These are phyloP conservation scores for Tetramitus jugosus DNA, from an alignment of 208 protist species.

Conservation along the genomic window DNA sequence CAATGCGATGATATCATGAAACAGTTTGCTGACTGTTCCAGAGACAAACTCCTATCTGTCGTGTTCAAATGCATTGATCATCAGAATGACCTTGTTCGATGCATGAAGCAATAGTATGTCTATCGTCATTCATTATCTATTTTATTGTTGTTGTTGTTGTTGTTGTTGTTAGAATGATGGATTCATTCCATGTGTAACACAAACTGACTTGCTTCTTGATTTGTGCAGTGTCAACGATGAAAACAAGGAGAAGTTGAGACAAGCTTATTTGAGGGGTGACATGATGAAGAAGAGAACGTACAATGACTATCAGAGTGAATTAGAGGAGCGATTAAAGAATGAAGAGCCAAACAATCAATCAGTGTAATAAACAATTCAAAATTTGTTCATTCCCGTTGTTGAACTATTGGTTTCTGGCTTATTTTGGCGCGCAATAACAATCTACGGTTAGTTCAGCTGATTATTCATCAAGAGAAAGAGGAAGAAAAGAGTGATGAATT, in stretches of 20 bases:
- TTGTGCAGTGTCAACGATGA: neutral
- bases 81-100: neutral
- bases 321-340: neutral
- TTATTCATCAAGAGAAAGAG: too few species aligned
- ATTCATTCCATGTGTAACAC: neutral
- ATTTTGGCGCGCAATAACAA: too few species aligned
- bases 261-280: slow-evolving; percentile 1
- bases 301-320: neutral
- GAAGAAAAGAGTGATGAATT: too few species aligned
- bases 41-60: slow-evolving; percentile 10
- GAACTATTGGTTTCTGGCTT: too few species aligned
- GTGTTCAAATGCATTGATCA: neutral
- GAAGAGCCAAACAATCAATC: too few species aligned
- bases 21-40: slow-evolving; percentile 9
- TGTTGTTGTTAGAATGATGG: too few species aligned
- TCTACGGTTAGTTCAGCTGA: too few species aligned
- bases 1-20: neutral
- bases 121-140: neutral
- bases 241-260: neutral
- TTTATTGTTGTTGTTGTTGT: neutral
- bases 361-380: too few species aligned
- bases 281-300: neutral
- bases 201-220: neutral
- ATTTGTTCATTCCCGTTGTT: too few species aligned
- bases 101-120: neutral